Base-by-base conservation (phyloP, 768 basidiomycete genomes). In the Strobilomyces echinocephalus region DNA sequence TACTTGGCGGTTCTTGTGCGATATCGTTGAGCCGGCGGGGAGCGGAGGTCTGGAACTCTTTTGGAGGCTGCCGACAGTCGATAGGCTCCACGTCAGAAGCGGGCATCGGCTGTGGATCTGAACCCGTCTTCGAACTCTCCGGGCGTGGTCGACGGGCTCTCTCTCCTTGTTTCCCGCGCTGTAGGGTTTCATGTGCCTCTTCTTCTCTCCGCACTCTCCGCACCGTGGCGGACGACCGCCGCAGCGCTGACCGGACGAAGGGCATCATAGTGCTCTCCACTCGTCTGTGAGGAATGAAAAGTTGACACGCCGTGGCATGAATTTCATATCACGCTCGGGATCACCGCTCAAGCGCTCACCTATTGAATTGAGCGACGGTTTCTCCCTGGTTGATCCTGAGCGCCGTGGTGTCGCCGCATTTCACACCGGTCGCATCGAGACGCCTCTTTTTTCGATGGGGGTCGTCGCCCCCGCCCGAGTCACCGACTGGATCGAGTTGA, bases 251-350 rank as follows among this genome's bases (percentile, higher is more conserved):
- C 52, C 77, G 80, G 46, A 90, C 78, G 8, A 82, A 66, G 2
- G 83, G 82, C 18, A 84, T 76, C 79, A 91, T 82, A 59, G 79
- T 79, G 47, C 79, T 78, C 65, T 91, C 89, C 3, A 91, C 87
- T 38, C 89, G 79, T 67, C 88, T 90, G 49, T 3, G 44, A 33
- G 44, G 52, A 41, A n/a, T 42, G 40, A 55, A 26, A 24, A 20
- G 49, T 56, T 47, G 46, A 49, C 52, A 40, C 30, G 57, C 45
- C 46, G 42, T 47, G 34, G 26, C 34, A 39, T 30, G 24, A 34
- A 38, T 52, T n/a, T 60, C 45, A 61, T 54, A 52, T 58, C 50
- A 46, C 46, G 28, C 2, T 28, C 42, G 44, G 36, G 33, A 53
- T 42, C 30, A 44, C 46, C 55, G 67, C 80, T 48, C 60, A 88